Base-by-base conservation (phyloP, 768 basidiomycete species). In the Tylopilus sp. region DNA sequence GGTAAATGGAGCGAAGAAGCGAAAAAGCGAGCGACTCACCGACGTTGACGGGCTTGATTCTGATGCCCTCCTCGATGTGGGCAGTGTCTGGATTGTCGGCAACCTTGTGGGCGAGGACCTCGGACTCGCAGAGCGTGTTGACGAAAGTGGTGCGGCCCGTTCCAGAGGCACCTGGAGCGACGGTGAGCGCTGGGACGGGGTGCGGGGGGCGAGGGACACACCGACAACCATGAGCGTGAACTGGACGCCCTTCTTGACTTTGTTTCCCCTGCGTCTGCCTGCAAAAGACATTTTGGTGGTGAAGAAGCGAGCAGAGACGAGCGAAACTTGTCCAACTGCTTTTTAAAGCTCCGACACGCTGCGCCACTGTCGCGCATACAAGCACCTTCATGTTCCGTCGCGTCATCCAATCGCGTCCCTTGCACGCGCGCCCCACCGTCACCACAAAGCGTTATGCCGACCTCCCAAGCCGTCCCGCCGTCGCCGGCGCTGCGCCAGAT, bases 201-300 rank as follows among this genome's bases (percentile, higher is more conserved):
- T 0, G 11, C 3, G 16, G 11, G 13, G 16, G 38, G 34, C 33
- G 52, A 52, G 2, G 11, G 33, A 82, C 92, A 66, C 57, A 96
- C 96, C 96, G 67, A 96, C 93, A 50, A 98, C 96, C 92, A 94
- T 94, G 65, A 98, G 72, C 61, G 96, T 98, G 76, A 98, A 91
- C 76, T 96, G 93, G 48, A 98, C 90, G 69, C 95, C 96, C 84
- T 98, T 98, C 79, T 98, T 98, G 74, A 91, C 92, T 73, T 98
- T 98, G 78, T 92, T 93, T 67, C 86, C 86, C 69, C 88, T 82
- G 70, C 89, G 86, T 76, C 87, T 83, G 67, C 86, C 89, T 63
- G 89, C 87, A 69, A 88, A 89, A 64, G 89, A 89, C 87, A 89
- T 91, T 70, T 70, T 77, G 58, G 58, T 55, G 55, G 43, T 60